phyloP scores from a whole-genome alignment of 2,329 filamentous ascomycete genomes.

The Zymoseptoria crescenta region DNA sequence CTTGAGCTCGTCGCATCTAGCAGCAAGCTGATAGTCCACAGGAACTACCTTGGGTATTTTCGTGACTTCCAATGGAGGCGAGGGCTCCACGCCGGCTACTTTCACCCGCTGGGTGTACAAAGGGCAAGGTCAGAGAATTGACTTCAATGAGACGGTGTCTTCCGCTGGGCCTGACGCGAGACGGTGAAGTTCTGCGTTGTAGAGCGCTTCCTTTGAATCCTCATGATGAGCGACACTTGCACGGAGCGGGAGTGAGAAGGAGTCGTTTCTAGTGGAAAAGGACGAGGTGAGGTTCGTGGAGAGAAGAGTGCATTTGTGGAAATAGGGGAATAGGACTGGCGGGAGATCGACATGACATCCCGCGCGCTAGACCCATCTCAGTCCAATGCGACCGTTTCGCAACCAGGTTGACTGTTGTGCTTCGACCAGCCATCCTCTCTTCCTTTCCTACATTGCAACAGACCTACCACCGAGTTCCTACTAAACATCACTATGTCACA shows the following conservation, averaged over 20 bases:
- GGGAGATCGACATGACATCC: neutral
- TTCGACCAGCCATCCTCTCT: neutral
- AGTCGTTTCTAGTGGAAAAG: too few species aligned
- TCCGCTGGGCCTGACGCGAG: too few species aligned
- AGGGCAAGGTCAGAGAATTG: constrained; percentile 29
- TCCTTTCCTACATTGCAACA: neutral
- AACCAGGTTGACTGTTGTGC: neutral
- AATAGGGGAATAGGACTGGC: neutral
- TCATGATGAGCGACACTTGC: too few species aligned
- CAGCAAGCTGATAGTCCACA: neutral
- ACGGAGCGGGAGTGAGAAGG: too few species aligned
- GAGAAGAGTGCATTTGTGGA: too few species aligned
- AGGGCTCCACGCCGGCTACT: constrained; percentile 32
- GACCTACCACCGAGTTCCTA: neutral
- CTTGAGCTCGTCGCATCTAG: neutral
- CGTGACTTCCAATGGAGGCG: constrained; percentile 23
- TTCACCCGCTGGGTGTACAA: constrained; percentile 43
- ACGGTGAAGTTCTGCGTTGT: too few species aligned
- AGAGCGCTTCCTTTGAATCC: too few species aligned
- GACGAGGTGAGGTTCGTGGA: too few species aligned
- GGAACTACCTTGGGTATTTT: neutral
- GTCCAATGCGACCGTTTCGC: neutral
- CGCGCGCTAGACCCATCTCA: neutral
- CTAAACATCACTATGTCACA: constrained; percentile 11
- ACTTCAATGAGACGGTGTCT: neutral